Evolutionary conservation across 805 yeast genomes (phyloP), one percentile per base, ranked within the genome.

Genomic region (Isabelozyma heimii): DNA sequence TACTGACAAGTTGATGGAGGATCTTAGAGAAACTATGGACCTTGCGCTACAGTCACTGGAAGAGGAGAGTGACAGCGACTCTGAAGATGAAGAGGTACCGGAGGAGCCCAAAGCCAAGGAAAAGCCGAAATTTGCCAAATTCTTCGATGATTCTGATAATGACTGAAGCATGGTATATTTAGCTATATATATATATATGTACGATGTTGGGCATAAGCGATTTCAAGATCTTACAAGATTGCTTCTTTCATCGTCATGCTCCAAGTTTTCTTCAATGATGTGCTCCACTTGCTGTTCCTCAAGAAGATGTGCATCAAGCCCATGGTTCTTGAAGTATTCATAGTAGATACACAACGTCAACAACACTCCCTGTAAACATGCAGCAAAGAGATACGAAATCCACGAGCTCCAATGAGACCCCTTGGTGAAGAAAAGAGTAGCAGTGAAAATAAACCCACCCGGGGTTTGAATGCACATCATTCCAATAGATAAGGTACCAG

Each of bases 381-480:
- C 91, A 0, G 95, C 91, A 1, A 84, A 76, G 42, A 87, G 74
- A 58, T 84, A 87, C 8, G 95, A 89, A 38, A 89, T 60, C 95
- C 96, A 89, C 10, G 91, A 82, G 56, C 92, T 85, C 96, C 96
- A 89, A 52, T 81, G 81, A 1, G 92, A 81, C 7, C 89, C 94
- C 40, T 87, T 86, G 43, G 91, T 81, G 50, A 80, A 63, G 47
- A 81, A 85, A 46, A 89, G 70, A 1, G 88, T 81, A n/a, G 81
- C 75, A 2, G 94, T 80, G 87, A 92, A 89, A 2, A 89, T 48
- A 53, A 79, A 85, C 14, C 96, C 96, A 13, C 97, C 97, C 0
- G 97, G 97, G 15, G 95, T 88, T 63, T 89, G 97, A 53, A 90
- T 77, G 40, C 83, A 69, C 92, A 89, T 87, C 90, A 87, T 88